Evolutionary conservation across 257 asterid genomes (phyloP).

Genomic region (Gentiana macrophylla): DNA sequence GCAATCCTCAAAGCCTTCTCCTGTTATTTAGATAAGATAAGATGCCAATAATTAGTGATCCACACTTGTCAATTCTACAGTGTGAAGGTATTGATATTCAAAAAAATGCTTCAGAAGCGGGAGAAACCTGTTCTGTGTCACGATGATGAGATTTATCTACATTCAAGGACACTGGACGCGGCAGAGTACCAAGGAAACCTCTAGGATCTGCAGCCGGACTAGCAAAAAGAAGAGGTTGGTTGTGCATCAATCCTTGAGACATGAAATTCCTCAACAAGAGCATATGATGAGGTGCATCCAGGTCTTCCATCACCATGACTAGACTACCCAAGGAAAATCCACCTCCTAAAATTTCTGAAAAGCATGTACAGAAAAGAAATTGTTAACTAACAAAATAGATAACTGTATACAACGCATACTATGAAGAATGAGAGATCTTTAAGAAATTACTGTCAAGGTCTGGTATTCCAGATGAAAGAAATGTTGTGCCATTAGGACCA

Average conservation of each 20-base stretch:
- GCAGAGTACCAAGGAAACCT: conserved; percentile 91
- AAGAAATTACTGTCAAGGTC: conserved; percentile 77
- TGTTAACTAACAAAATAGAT: background rate
- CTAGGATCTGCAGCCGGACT: conserved; percentile 85
- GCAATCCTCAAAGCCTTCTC: conserved; percentile 89
- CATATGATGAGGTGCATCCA: conserved; percentile 99
- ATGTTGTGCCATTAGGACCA: conserved; percentile 82
- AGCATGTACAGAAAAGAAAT: background rate
- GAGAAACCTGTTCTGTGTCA: conserved; percentile 62
- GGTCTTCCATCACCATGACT: conserved; percentile 87
- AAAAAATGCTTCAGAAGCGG: conserved; percentile 5
- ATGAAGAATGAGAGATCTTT: background rate
- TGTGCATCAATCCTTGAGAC: conserved; percentile 89
- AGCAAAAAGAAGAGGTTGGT: conserved; percentile 80
- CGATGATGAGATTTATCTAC: conserved; percentile 58
- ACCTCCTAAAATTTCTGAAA: conserved; percentile 81
- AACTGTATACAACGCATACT: background rate
- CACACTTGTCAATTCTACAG: background rate
- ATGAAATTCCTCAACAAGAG: conserved; percentile 86
- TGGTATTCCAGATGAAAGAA: conserved; percentile 78
- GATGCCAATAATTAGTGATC: too few relatives aligned
- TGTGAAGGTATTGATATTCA: background rate
- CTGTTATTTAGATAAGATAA: conserved; percentile 20
- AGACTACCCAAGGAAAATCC: conserved; percentile 86
- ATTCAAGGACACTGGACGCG: conserved; percentile 52